Percentiles rank a stretch among this genome's conserved stretches.
These are phyloP conservation scores for Tuber aestivum DNA, from an alignment of 495 filamentous ascomycete species.

Conservation along the genomic window DNA sequence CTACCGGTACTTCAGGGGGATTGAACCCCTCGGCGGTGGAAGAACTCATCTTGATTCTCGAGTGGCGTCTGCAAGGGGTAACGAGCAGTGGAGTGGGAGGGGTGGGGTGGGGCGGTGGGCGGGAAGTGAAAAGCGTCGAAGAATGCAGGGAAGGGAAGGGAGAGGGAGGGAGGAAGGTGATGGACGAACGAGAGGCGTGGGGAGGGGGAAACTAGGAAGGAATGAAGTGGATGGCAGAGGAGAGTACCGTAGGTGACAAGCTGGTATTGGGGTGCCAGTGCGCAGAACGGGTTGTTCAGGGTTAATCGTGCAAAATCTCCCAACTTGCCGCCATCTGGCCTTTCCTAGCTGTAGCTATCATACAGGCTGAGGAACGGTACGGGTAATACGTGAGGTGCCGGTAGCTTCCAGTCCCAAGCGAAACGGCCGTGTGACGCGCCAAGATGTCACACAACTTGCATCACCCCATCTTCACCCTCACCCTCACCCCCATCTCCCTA, in stretches of 20 bases:
- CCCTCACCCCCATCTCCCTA: background rate
- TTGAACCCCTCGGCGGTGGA: conserved; percentile 15
- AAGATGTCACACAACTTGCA: background rate
- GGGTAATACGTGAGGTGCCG: background rate
- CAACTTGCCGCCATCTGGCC: background rate
- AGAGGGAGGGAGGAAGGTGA: conserved; percentile 2
- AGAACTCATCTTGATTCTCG: background rate
- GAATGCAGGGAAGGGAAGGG: background rate
- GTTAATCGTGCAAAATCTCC: background rate
- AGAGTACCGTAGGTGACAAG: background rate
- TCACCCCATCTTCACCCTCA: background rate
- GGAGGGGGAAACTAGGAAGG: background rate
- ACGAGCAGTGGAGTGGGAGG: background rate
- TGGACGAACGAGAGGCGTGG: background rate
- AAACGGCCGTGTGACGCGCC: background rate
- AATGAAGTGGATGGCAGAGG: background rate
- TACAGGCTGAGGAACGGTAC: background rate
- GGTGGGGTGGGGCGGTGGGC: conserved; percentile 1
- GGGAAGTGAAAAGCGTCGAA: conserved; percentile 6
- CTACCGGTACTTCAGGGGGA: conserved; percentile 19
- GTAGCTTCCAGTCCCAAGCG: background rate
- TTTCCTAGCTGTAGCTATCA: background rate
- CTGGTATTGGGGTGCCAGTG: background rate
- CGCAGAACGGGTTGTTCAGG: background rate
- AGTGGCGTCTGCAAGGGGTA: background rate